Evolutionary conservation across 208 protist species (phyloP).

Genomic region (Acanthamoeba lenticulata): DNA sequence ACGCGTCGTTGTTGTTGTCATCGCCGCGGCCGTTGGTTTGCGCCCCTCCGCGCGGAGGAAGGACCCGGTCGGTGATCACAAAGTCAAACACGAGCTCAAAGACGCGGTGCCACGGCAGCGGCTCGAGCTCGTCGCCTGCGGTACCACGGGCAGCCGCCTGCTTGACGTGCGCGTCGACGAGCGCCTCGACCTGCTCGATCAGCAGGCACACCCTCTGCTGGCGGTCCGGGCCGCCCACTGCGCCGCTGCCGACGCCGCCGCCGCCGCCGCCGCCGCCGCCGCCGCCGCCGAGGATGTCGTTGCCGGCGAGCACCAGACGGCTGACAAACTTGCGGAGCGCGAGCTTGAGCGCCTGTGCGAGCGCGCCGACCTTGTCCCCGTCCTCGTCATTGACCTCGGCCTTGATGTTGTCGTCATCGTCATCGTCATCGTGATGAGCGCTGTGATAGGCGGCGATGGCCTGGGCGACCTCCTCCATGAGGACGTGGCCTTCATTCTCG

Average conservation of each 20-base stretch:
- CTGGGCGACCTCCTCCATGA: neutral
- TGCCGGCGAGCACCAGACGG: neutral
- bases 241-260: neutral
- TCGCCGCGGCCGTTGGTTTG: neutral
- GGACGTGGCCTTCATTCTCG: neutral
- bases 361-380: neutral
- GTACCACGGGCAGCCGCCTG: neutral
- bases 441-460: neutral
- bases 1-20: neutral
- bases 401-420: neutral
- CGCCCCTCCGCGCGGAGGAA: neutral
- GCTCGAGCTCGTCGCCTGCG: neutral
- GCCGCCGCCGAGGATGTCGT: neutral
- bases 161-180: neutral
- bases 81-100: constrained; percentile 19
- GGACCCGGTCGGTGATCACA: neutral
- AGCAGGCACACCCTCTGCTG: neutral
- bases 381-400: neutral
- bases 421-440: neutral
- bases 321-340: neutral
- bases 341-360: neutral
- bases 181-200: neutral
- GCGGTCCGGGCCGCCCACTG: no score
- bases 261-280: no score
- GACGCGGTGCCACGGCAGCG: constrained; percentile 2